These are phyloP conservation scores for Boletus subcaerulescens DNA, from an alignment of 768 basidiomycete genomes.

Conservation along the genomic window DNA sequence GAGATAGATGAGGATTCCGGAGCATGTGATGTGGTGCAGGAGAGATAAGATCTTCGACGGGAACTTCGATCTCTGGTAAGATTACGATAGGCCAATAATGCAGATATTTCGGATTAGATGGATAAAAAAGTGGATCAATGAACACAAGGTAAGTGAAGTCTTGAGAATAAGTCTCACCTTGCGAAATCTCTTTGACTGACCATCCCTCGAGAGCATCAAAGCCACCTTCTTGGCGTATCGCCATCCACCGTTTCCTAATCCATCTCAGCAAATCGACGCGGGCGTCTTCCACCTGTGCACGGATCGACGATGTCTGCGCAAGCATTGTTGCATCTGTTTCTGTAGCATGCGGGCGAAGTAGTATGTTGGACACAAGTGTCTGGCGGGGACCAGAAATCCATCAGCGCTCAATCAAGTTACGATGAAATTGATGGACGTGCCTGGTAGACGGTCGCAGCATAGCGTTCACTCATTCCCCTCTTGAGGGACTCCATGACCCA, in stretches of 20 bases:
- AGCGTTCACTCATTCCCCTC: slow-evolving; percentile 60
- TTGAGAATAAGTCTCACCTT: slow-evolving; percentile 19
- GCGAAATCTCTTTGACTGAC: slow-evolving; percentile 80
- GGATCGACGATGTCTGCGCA: slow-evolving; percentile 64
- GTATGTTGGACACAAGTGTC: slow-evolving; percentile 70
- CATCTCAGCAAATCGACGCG: slow-evolving; percentile 47
- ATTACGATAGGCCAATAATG: neutral
- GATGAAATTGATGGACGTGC: slow-evolving; percentile 33
- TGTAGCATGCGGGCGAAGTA: slow-evolving; percentile 64
- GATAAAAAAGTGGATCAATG: neutral
- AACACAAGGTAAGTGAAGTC: neutral
- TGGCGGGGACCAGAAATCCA: slow-evolving; percentile 21
- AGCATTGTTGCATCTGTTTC: slow-evolving; percentile 62
- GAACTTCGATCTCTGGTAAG: slow-evolving; percentile 72
- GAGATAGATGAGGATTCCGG: slow-evolving; percentile 26
- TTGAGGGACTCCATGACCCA: slow-evolving; percentile 66
- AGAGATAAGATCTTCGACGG: slow-evolving; percentile 67
- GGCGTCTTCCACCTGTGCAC: slow-evolving; percentile 71
- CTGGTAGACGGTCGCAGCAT: slow-evolving; percentile 75
- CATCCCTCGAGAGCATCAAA: slow-evolving; percentile 83
- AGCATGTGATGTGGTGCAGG: slow-evolving; percentile 35
- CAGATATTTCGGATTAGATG: neutral
- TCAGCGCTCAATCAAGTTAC: neutral
- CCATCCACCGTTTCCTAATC: slow-evolving; percentile 77
- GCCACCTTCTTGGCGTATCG: slow-evolving; percentile 69